Percentiles rank a stretch among this genome's conserved stretches.
Evolutionary conservation across 768 basidiomycete species (phyloP).

Genomic region (Kwoniella europaea): DNA sequence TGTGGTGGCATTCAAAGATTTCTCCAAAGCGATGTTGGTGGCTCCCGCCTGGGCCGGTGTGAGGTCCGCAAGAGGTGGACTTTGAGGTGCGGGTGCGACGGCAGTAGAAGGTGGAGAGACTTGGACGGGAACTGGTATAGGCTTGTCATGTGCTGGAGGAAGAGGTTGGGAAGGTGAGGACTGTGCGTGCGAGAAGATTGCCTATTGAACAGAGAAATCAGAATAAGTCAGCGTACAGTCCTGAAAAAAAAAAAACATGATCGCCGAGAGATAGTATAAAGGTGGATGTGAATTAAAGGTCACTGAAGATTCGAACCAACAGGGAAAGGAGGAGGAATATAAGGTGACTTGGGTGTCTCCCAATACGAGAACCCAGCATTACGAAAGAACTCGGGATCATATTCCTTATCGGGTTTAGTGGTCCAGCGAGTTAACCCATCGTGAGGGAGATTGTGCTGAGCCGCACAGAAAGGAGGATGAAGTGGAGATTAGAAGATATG

Average conservation of each 20-base stretch:
- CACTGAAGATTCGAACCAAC: slow-evolving; percentile 10
- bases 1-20: slow-evolving; percentile 34
- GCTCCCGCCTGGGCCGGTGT: slow-evolving; percentile 33
- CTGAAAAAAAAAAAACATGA: slow-evolving; percentile 6
- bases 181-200: slow-evolving; percentile 34
- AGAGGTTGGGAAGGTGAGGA: slow-evolving; percentile 25
- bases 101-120: slow-evolving; percentile 20
- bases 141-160: slow-evolving; percentile 24
- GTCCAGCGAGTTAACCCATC: slow-evolving; percentile 46
- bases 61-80: slow-evolving; percentile 32
- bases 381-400: slow-evolving; percentile 47
- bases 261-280: neutral
- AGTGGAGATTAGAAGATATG: neutral
- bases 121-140: slow-evolving; percentile 22
- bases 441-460: slow-evolving; percentile 34
- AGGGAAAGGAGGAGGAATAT: slow-evolving; percentile 18
- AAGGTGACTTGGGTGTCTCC: slow-evolving; percentile 26
- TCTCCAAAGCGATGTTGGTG: slow-evolving; percentile 41
- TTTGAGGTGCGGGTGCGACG: neutral
- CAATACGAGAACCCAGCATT: slow-evolving; percentile 41
- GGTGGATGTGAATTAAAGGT: neutral
- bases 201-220: slow-evolving; percentile 10
- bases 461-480: neutral
- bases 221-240: neutral
- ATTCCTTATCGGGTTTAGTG: slow-evolving; percentile 38